These are phyloP conservation scores for Aspergillus conjunctus DNA, from an alignment of 495 filamentous ascomycete species.

Conservation along the genomic window DNA sequence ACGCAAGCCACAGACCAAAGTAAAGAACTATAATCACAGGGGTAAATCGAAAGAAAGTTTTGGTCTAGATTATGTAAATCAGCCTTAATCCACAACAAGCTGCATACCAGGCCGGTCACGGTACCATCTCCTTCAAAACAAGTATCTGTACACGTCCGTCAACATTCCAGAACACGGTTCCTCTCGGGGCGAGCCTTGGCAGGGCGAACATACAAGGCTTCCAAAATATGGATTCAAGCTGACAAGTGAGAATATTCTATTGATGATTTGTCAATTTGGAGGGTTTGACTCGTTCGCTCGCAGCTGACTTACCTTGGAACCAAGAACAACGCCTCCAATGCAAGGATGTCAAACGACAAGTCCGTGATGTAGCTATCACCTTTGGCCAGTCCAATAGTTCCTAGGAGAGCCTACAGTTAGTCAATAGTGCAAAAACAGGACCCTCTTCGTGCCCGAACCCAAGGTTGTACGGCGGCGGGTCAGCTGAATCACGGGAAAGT, in stretches of 20 bases:
- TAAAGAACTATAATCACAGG: constrained; percentile 85
- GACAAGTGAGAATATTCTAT: constrained; percentile 79
- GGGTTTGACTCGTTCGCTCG: constrained; percentile 14
- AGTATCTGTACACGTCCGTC: constrained; percentile 61
- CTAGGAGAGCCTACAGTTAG: constrained; percentile 40
- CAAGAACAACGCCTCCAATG: constrained; percentile 86
- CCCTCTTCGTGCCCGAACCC: not conserved
- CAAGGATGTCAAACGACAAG: constrained; percentile 82
- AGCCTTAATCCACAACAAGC: constrained; percentile 31
- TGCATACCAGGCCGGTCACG: constrained; percentile 7
- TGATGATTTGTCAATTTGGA: constrained; percentile 20
- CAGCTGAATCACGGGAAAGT: constrained; percentile 13
- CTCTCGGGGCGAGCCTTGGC: constrained; percentile 7
- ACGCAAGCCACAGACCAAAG: constrained; percentile 49
- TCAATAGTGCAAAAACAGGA: not conserved
- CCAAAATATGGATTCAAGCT: constrained; percentile 93
- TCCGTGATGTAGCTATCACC: constrained; percentile 66
- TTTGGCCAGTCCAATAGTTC: constrained; percentile 70
- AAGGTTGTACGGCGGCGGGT: constrained; percentile 4
- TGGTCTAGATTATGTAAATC: constrained; percentile 56
- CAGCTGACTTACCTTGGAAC: constrained; percentile 63
- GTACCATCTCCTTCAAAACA: constrained; percentile 84
- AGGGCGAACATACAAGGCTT: constrained; percentile 55
- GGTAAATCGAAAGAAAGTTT: constrained; percentile 89
- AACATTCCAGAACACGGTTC: constrained; percentile 16